Evolutionary conservation across 345 rosid genomes (phyloP).

Genomic region (Rhodamnia rubescens): DNA sequence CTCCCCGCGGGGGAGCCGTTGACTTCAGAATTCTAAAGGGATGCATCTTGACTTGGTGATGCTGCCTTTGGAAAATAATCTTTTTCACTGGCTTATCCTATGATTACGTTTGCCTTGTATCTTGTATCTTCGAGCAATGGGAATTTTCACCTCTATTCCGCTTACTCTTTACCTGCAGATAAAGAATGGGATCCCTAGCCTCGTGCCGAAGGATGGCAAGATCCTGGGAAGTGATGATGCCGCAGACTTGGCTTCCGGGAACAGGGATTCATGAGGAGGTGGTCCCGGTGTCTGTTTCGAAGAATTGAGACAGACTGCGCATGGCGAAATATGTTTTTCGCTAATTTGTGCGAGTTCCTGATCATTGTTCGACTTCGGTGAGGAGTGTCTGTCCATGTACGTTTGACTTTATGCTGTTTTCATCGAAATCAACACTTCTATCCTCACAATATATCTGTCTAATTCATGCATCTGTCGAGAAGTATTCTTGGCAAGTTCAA

Average conservation of each 20-base stretch:
- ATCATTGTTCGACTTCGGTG: not conserved
- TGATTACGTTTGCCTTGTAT: too few relatives aligned
- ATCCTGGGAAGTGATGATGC: slow-evolving; percentile 29
- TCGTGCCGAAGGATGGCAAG: slow-evolving; percentile 73
- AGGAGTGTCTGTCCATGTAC: not conserved
- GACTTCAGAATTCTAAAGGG: not conserved
- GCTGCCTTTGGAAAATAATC: not conserved
- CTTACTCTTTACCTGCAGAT: slow-evolving; percentile 20
- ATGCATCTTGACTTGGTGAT: not conserved
- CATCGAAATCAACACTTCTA: not conserved
- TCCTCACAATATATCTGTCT: not conserved
- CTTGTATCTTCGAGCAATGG: not conserved
- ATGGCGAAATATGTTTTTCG: not conserved
- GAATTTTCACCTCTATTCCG: not conserved
- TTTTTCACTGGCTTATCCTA: not conserved
- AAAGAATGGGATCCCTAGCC: slow-evolving; percentile 71
- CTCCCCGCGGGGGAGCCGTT: too few relatives aligned
- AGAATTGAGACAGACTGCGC: not conserved
- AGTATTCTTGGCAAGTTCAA: not conserved
- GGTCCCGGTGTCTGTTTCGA: not conserved
- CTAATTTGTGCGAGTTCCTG: not conserved
- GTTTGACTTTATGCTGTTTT: not conserved
- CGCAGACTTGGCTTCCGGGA: not conserved
- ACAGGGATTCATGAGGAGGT: not conserved
- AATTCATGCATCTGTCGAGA: not conserved